These are phyloP conservation scores for Rhizoctonia solani DNA, from an alignment of 1,284 basidiomycete species.

Conservation along the genomic window DNA sequence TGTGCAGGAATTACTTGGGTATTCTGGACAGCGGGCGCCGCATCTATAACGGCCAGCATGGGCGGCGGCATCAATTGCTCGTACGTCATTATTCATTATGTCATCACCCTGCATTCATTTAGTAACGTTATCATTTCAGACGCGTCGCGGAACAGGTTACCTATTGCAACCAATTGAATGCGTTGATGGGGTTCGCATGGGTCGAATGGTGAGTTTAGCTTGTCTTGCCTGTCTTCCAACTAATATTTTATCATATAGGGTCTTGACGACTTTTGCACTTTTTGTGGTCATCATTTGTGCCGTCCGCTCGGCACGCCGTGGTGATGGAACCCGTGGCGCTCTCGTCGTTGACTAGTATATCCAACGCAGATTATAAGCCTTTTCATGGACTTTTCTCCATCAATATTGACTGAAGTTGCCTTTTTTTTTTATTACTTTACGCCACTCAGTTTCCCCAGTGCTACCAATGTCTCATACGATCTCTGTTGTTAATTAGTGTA, in stretches of 20 bases:
- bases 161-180: conserved; percentile 70
- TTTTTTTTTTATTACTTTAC: conserved; percentile 18
- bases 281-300: conserved; percentile 59
- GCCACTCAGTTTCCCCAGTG: neutral
- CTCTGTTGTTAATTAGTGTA: conserved; percentile 10
- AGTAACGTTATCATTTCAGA: neutral
- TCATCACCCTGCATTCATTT: conserved; percentile 22
- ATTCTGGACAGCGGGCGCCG: conserved; percentile 68
- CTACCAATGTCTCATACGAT: neutral
- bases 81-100: conserved; percentile 47
- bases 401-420: too few relatives aligned
- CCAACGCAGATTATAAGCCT: neutral
- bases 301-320: conserved; percentile 55
- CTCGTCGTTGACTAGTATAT: conserved; percentile 46
- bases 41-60: conserved; percentile 64
- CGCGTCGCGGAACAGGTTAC: conserved; percentile 50
- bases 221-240: conserved; percentile 4
- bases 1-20: conserved; percentile 65
- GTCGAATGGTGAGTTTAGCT: conserved; percentile 55
- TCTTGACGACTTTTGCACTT: conserved; percentile 58
- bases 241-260: conserved; percentile 49
- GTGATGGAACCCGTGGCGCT: conserved; percentile 59
- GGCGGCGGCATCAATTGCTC: conserved; percentile 70
- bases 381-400: neutral
- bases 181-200: conserved; percentile 62